Evolutionary conservation across 2,329 filamentous ascomycete species (phyloP).

Genomic region (Scleromitrula shiraiana): DNA sequence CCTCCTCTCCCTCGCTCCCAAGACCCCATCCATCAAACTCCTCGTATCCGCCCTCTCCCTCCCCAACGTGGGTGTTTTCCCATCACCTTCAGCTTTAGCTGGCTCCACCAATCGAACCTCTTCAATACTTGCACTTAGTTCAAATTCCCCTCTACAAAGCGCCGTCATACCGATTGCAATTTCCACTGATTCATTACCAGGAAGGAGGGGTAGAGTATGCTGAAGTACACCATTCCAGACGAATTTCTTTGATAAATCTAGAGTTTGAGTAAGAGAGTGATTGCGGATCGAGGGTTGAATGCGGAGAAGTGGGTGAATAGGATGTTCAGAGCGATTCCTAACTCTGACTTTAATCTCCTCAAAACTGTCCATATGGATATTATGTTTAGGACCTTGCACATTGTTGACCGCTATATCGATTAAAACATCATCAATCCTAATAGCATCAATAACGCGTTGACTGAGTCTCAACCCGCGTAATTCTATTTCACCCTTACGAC

Average conservation of each 20-base stretch:
- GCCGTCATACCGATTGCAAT: conserved; percentile 63
- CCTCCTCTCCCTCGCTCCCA: conserved; percentile 52
- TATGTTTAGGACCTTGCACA: conserved; percentile 17
- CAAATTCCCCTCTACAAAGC: conserved; percentile 74
- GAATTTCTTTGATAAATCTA: conserved; percentile 76
- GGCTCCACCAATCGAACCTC: conserved; percentile 52
- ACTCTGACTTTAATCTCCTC: conserved; percentile 62
- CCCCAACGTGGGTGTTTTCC: conserved; percentile 19
- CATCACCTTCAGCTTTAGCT: conserved; percentile 22
- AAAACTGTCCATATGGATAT: conserved; percentile 50
- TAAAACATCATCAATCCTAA: conserved; percentile 72
- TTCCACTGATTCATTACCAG: conserved; percentile 49
- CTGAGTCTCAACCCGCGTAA: conserved; percentile 67
- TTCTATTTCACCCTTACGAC: conserved; percentile 61
- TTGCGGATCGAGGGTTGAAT: conserved; percentile 70
- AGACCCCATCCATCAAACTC: conserved; percentile 48
- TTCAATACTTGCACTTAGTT: conserved; percentile 72
- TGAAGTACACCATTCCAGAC: conserved; percentile 82
- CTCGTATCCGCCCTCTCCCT: conserved; percentile 45
- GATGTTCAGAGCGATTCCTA: conserved; percentile 61
- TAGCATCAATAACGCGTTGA: conserved; percentile 71
- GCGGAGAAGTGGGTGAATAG: conserved; percentile 65
- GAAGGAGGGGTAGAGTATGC: conserved; percentile 57
- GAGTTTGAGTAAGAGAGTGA: conserved; percentile 53
- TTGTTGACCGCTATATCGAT: conserved; percentile 51